Conservation (phyloP, 2,329 filamentous ascomycete genomes). For the Pseudopyrenochaeta lycopersici region DNA sequence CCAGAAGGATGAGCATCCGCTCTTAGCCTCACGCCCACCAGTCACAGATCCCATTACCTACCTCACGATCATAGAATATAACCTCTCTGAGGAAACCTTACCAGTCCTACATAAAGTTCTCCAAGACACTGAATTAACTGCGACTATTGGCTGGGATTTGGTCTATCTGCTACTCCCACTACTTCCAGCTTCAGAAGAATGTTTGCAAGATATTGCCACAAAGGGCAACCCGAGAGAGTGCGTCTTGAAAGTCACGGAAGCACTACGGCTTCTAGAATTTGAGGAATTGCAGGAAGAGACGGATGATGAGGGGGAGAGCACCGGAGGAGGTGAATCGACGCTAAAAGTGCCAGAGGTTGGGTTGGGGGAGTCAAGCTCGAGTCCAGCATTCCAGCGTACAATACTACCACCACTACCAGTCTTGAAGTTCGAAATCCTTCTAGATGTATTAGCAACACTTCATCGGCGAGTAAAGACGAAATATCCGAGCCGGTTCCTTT, state of each 20-base stretch:
- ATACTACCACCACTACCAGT: constrained; percentile 52
- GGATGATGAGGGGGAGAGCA: constrained; percentile 49
- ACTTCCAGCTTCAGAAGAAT: constrained; percentile 71
- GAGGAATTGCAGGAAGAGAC: constrained; percentile 63
- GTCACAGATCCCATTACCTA: constrained; percentile 77
- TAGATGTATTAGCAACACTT: constrained; percentile 76
- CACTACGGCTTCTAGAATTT: constrained; percentile 69
- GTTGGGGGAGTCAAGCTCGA: constrained; percentile 43
- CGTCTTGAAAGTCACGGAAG: constrained; percentile 80
- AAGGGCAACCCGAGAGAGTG: constrained; percentile 84
- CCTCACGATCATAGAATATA: constrained; percentile 79
- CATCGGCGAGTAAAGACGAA: constrained; percentile 80
- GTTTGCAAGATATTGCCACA: constrained; percentile 77
- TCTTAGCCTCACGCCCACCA: constrained; percentile 67
- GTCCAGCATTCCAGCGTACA: constrained; percentile 31
- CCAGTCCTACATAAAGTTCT: constrained; percentile 74
- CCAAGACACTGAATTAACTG: constrained; percentile 73
- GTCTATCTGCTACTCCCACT: constrained; percentile 77
- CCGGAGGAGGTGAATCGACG: constrained; percentile 13
- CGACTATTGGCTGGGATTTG: constrained; percentile 85
- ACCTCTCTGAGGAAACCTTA: constrained; percentile 72
- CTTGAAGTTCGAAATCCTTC: constrained; percentile 71
- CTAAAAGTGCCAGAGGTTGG: constrained; percentile 33
- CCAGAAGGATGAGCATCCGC: constrained; percentile 53
- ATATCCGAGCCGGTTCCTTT: constrained; percentile 80